Conservation (phyloP, 129 eudicot genomes). For the Smallanthus sonchifolius region DNA sequence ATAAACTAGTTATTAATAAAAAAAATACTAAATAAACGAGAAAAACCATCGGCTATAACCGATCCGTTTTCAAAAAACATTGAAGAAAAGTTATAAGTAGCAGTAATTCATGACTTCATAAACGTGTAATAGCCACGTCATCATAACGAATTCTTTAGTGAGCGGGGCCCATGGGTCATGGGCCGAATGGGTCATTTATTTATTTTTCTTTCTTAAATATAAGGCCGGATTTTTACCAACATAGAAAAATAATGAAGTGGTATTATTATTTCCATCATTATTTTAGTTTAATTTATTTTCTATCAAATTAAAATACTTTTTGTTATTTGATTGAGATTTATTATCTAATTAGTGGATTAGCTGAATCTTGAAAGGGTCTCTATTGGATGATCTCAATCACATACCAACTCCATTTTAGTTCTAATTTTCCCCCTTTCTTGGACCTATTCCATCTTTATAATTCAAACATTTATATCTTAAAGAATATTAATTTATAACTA, state of each 20-base stretch:
- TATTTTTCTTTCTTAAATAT: constrained; percentile 7
- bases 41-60: no score
- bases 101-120: not conserved
- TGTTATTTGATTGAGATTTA: not conserved
- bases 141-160: constrained; percentile 2
- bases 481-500: not conserved
- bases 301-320: not conserved
- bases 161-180: not conserved
- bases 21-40: no score
- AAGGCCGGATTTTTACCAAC: constrained; percentile 23
- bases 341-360: constrained; percentile 27
- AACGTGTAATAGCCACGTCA: constrained; percentile 14
- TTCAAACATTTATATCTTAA: not conserved
- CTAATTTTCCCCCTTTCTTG: not conserved
- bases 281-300: not conserved
- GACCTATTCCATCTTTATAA: constrained; percentile 17
- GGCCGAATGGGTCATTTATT: constrained; percentile 10
- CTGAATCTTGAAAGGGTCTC: constrained; percentile 27
- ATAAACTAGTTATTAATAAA: no score
- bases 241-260: not conserved
- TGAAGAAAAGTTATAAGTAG: not conserved
- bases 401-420: constrained; percentile 30
- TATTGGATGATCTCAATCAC: constrained; percentile 20
- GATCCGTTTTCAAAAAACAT: no score
- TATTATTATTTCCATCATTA: no score